These are phyloP conservation scores for Daedaleopsis sinensis DNA, from an alignment of 768 basidiomycete species.

Conservation along the genomic window DNA sequence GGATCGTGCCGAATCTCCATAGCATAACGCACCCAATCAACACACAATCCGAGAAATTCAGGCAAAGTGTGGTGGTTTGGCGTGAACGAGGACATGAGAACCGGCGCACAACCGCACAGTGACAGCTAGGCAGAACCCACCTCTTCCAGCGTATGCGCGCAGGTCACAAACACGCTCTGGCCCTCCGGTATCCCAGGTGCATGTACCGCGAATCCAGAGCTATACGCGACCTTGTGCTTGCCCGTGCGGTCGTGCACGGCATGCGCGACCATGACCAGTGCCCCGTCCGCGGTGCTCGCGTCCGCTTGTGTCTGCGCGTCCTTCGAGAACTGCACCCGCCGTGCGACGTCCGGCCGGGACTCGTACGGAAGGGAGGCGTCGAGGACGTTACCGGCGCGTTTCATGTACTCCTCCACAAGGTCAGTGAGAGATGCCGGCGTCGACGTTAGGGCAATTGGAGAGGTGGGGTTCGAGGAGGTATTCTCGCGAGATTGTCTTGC, in stretches of 20 bases:
- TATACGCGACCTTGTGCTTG: constrained; percentile 50
- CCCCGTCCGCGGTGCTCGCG: constrained; percentile 28
- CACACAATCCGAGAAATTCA: too few species aligned
- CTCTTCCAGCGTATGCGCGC: constrained; percentile 68
- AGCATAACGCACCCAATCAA: background rate
- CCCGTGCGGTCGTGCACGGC: constrained; percentile 37
- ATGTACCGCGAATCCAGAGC: constrained; percentile 60
- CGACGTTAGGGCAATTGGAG: background rate
- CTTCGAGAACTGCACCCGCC: constrained; percentile 32
- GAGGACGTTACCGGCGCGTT: constrained; percentile 46
- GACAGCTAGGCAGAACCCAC: constrained; percentile 31
- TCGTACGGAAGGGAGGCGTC: constrained; percentile 50
- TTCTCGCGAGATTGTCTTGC: background rate
- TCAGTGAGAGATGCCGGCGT: constrained; percentile 23
- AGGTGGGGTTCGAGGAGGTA: background rate
- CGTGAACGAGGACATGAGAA: background rate
- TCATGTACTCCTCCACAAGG: constrained; percentile 48
- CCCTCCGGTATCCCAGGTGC: constrained; percentile 25
- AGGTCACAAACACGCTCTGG: constrained; percentile 50
- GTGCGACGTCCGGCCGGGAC: constrained; percentile 41
- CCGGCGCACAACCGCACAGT: background rate
- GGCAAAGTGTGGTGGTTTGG: too few species aligned
- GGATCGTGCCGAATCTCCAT: constrained; percentile 41
- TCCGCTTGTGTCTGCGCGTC: background rate
- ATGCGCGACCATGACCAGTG: constrained; percentile 56